phyloP scores from a whole-genome alignment of 2,329 filamentous ascomycete species.

The Trichoderma sp. region DNA sequence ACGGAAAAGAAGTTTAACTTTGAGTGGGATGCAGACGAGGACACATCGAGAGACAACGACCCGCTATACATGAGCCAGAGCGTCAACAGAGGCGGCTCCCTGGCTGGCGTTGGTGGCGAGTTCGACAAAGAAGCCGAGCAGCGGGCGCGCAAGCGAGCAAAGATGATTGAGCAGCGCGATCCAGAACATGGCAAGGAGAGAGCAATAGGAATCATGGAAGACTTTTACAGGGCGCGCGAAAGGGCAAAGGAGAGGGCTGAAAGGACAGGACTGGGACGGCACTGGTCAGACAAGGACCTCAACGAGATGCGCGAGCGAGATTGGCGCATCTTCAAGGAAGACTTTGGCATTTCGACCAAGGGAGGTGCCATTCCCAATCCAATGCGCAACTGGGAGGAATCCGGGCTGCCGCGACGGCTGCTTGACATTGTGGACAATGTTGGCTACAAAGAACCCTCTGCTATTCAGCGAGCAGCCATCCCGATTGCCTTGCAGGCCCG shows the following conservation, averaged over 20 bases:
- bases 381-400: slow-evolving; percentile 93
- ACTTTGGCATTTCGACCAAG: slow-evolving; percentile 95
- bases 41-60: slow-evolving; percentile 69
- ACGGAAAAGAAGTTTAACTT: slow-evolving; percentile 99
- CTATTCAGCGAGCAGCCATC: slow-evolving; percentile 91
- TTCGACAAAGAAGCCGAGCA: slow-evolving; percentile 56
- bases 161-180: slow-evolving; percentile 72
- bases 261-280: slow-evolving; percentile 77
- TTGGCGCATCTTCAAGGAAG: slow-evolving; percentile 99
- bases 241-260: slow-evolving; percentile 69
- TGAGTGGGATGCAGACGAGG: slow-evolving; percentile 93
- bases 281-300: slow-evolving; percentile 92
- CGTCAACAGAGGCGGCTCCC: slow-evolving; percentile 34
- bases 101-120: slow-evolving; percentile 50
- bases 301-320: slow-evolving; percentile 95
- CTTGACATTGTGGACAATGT: slow-evolving; percentile 79
- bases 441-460: slow-evolving; percentile 86
- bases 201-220: slow-evolving; percentile 77
- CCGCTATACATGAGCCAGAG: slow-evolving; percentile 60
- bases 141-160: slow-evolving; percentile 56
- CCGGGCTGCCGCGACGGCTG: slow-evolving; percentile 70
- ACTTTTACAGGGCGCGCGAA: slow-evolving; percentile 61
- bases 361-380: slow-evolving; percentile 90
- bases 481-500: slow-evolving; percentile 89
- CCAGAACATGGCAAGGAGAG: slow-evolving; percentile 71